Evolutionary conservation across 2,329 filamentous ascomycete genomes (phyloP), one percentile per base, ranked within the genome.

Genomic region (Phialophora chinensis): DNA sequence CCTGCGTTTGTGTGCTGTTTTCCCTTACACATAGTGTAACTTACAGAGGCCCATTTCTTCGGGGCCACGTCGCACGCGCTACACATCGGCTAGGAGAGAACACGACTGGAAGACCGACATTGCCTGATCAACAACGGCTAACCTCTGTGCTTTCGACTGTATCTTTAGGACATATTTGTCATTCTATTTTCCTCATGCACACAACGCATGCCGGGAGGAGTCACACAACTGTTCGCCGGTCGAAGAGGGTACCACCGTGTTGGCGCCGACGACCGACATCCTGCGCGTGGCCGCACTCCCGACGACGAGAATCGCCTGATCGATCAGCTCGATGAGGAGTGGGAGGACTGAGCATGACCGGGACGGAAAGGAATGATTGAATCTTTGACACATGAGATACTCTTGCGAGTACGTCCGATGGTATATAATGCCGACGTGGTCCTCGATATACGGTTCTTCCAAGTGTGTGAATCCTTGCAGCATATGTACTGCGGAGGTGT

Each of bases 261-360:
- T 10, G 71, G 72, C n/a, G 57, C 62, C 25, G 71, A 74, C 14
- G 62, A 69, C n/a, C 62, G 52, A 23, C 62, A 57, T 38, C 79
- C 80, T 42, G 76, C 77, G 44, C 75, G 80, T 56, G 75, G 77
- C 35, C 75, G 80, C 53, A 80, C 82, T 57, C 79, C 86, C 6
- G 94, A 97, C 66, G 93, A 93, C 63, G 95, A 98, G 80, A 97
- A 98, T 78, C 84, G 93, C 69, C 80, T 98, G 73, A 98, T 99
- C 77, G 94, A 98, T 77, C 92, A 97, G 78, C 83, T 97, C 66
- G 95, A 98, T 74, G 94, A 98, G 78, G 93, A 97, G 77, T 98
- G 94, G 94, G 93, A 97, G 54, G 68, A 70, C 59, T 71, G 57
- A 66, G 54, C 47, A 33, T 42, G 38, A 31, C 23, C 27, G 2